Base-by-base conservation (phyloP, 352 stramenopile genomes). In the Aphanomyces astaci region DNA sequence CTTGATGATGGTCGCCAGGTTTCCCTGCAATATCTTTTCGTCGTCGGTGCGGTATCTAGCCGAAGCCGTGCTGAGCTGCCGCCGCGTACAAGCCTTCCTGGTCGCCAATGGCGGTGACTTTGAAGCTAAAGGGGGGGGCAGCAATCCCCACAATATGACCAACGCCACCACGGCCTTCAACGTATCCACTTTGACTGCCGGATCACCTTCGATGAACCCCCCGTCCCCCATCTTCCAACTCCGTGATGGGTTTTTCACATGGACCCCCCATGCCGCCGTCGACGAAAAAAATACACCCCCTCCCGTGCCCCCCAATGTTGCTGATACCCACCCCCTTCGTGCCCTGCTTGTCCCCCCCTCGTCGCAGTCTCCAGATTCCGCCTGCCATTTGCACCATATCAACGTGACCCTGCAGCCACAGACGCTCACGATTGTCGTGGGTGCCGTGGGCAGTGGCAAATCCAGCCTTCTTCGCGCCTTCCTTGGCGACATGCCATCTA, bases 391-490 rank as follows among this genome's bases (percentile, higher is more conserved):
- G 15, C 74, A 74, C 52, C 60, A 80, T 54, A 82, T 94, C 51
- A 76, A 73, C 39, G 77, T 98, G 28, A 73, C 88, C 30, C 84
- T 80, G 54, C 70, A 76, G 27, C 72, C 72, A 0, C 90, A 89
- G 7, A 70, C 43, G 32, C 31, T 91, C 2, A 78, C 82, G 48
- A 80, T 76, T 27, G 60, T 92, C 25, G 84, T 92, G 52, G 83
- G 86, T 13, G 76, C 76, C 17, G 77, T 88, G 5, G 78, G 81
- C 19, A 78, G 73, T 24, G 84, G 84, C 32, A 92, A 92, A 64
- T 92, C 86, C 4, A 91, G 80, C 24, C 83, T 99, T 2, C 67
- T 99, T n/a, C 81, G 84, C 4, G 86, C 95, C 2, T 76, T 99
- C 64, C 64, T 99, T 10, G 94, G 96, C 15, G 96, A 99, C 64